Base-by-base conservation (phyloP, 2,329 filamentous ascomycete species). In the Epichloe festucae region DNA sequence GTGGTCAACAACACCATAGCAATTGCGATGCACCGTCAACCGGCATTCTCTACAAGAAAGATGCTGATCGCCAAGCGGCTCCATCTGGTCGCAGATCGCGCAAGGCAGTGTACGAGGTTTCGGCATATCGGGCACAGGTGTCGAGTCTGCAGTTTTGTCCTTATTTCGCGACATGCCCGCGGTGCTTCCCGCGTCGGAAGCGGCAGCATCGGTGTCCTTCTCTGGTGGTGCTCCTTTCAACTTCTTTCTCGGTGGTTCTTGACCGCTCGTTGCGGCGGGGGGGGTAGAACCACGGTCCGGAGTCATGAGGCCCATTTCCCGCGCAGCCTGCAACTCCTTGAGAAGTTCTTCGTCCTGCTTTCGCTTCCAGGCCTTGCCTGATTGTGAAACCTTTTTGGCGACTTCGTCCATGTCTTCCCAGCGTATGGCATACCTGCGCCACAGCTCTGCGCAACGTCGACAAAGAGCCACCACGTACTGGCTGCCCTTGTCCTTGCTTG, bases 341-440 rank as follows among this genome's bases (percentile, higher is more conserved):
- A 90, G 72, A 14, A 96, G 73, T 63, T 97, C 93, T 65, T 97
- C 91, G 57, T 98, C 93, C 52, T 95, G 84, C 63, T 86, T 87
- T 53, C 87, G 82, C 70, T 93, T 94, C 81, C 84, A 90, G 4
- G 87, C 85, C 59, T 88, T 84, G 45, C 87, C 87, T 45, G 83
- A 81, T 56, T 85, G 81, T 1, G 84, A 80, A 42, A 94, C 82
- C 70, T 95, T 95, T 90, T 90, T 95, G 40, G 84, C 81, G 39
- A 95, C 79, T 60, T 97, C 91, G 42, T 97, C 93, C 14, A 89
- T 78, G 58, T 95, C 88, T 67, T 97, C 93, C 82, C 89, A 98
- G 58, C 94, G 88, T 55, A 98, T 89, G 15, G 85, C 91, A 67
- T 98, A 98, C 57, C 91, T 87, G 48, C 93, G 84, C 93, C 93